A percentile compares a stretch with the other conserved stretches of the same genome.
Evolutionary conservation across 2,329 filamentous ascomycete genomes (phyloP).

Genomic region (Neopestalotiopsis sp.): DNA sequence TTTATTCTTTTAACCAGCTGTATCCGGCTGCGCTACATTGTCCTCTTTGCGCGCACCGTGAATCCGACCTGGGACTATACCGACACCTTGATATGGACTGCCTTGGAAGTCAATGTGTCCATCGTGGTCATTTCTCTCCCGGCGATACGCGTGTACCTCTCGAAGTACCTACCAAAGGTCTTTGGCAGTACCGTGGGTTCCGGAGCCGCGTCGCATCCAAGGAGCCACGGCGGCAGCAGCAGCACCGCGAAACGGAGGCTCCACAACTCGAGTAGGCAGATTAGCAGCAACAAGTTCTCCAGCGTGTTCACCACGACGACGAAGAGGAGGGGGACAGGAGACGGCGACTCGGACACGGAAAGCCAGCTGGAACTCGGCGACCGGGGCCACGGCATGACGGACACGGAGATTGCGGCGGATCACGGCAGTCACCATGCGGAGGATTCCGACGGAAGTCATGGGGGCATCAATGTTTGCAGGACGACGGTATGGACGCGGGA

Average conservation of each 20-base stretch:
- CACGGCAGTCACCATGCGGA: background rate
- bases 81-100: slow-evolving; percentile 48
- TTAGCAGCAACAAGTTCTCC: background rate
- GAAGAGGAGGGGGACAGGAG: background rate
- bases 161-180: slow-evolving; percentile 5
- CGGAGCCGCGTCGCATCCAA: background rate
- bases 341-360: slow-evolving; percentile 5
- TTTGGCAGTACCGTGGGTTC: slow-evolving; percentile 6
- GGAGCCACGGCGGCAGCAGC: background rate
- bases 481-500: background rate
- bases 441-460: slow-evolving; percentile 1
- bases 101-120: slow-evolving; percentile 47
- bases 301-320: slow-evolving; percentile 7
- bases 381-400: background rate
- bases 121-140: slow-evolving; percentile 49
- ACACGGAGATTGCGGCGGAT: slow-evolving; percentile 10
- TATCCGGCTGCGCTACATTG: slow-evolving; percentile 41
- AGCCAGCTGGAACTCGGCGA: slow-evolving; percentile 18
- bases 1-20: slow-evolving; percentile 44
- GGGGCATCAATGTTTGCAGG: slow-evolving; percentile 6
- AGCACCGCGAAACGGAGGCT: background rate
- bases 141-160: slow-evolving; percentile 40
- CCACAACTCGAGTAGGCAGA: background rate
- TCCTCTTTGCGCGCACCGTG: slow-evolving; percentile 37
- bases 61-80: slow-evolving; percentile 38